These are phyloP conservation scores for Angomonas ambiguus DNA, from an alignment of 208 protist species.

Conservation along the genomic window DNA sequence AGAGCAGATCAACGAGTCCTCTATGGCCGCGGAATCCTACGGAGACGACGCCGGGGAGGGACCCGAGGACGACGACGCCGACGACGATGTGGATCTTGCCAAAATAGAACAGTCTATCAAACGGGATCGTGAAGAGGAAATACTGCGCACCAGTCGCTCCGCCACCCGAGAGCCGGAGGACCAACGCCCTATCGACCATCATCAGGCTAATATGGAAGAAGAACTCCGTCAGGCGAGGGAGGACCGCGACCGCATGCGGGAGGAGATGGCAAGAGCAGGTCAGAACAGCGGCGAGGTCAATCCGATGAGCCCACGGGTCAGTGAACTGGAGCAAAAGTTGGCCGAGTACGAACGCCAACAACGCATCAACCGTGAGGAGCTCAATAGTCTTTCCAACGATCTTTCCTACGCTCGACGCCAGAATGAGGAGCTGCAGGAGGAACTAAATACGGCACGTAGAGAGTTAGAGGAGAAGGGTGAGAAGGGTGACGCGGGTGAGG, in stretches of 20 bases:
- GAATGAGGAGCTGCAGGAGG: conserved; percentile 2
- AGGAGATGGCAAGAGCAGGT: conserved; percentile 9
- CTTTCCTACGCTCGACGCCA: background rate
- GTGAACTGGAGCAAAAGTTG: conserved; percentile 13
- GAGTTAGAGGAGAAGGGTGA: conserved; percentile 11
- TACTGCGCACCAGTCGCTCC: background rate
- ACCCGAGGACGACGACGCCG: conserved; percentile 8
- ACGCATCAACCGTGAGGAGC: conserved; percentile 16
- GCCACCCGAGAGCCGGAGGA: conserved; percentile 5
- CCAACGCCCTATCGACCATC: conserved; percentile 3
- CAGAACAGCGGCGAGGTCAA: conserved; percentile 8
- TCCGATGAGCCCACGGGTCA: conserved; percentile 8
- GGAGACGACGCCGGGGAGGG: background rate
- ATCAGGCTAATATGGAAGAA: conserved; percentile 17
- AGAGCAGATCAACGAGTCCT: conserved; percentile 19
- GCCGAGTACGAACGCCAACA: conserved; percentile 16
- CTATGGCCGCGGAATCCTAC: conserved; percentile 12
- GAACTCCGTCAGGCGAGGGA: conserved; percentile 4
- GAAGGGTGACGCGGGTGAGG: background rate
- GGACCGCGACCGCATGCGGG: conserved; percentile 12
- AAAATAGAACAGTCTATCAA: conserved; percentile 31
- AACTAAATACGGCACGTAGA: background rate
- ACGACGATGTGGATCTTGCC: conserved; percentile 16
- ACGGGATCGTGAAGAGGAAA: conserved; percentile 22
- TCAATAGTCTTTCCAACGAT: conserved; percentile 15